Conservation (phyloP, 2,329 filamentous ascomycete species). For the Diaporthe citri region DNA sequence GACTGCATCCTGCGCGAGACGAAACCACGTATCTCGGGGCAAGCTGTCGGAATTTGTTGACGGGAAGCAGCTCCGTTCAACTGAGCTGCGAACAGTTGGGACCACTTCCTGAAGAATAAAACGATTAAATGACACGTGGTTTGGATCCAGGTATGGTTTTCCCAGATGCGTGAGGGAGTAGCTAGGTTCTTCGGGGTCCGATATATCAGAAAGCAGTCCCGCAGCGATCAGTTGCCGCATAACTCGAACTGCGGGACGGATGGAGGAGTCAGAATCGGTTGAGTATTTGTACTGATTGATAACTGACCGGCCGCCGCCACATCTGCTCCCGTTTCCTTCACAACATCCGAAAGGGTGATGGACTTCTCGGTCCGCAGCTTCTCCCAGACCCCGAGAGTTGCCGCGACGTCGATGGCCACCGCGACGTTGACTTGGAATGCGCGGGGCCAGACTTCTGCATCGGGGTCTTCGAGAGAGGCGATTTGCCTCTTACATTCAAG, state of each 20-base stretch:
- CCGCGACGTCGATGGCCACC: constrained; percentile 5
- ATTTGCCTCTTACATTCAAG: not conserved
- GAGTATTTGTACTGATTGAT: rapidly evolving
- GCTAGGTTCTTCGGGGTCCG: not conserved
- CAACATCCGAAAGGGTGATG: not conserved
- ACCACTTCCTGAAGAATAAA: constrained; percentile 15
- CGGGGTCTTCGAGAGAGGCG: constrained; percentile 1
- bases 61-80: constrained; percentile 1
- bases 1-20: not conserved
- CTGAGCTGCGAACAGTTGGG: not conserved
- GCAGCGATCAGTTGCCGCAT: constrained; percentile 22
- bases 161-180: constrained; percentile 3
- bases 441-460: constrained; percentile 29
- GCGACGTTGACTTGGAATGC: constrained; percentile 30
- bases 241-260: not conserved
- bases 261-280: not conserved
- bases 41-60: too few species aligned
- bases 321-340: not conserved
- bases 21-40: not conserved
- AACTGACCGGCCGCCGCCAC: not conserved
- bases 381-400: constrained; percentile 17
- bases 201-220: not conserved
- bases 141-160: constrained; percentile 5
- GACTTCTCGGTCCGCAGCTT: not conserved
- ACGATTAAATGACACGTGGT: constrained; percentile 14